These are phyloP conservation scores for Limnanthes douglasii DNA, from an alignment of 345 rosid genomes.

Conservation along the genomic window DNA sequence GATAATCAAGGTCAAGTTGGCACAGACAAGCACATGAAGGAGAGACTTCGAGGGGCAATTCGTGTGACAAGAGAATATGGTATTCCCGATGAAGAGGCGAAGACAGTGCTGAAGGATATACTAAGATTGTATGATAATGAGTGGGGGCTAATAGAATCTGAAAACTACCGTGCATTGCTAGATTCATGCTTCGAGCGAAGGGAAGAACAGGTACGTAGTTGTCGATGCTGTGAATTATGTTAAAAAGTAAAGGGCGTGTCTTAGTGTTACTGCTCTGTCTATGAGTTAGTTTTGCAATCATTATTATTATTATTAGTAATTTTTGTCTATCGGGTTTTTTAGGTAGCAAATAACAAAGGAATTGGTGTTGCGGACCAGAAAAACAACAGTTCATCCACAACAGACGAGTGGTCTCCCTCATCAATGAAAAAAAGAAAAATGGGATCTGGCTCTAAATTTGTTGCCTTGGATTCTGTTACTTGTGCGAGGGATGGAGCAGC, in stretches of 20 bases:
- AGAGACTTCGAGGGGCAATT: constrained; percentile 25
- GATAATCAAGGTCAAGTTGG: no score
- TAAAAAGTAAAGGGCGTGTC: neutral
- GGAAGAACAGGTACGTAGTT: constrained; percentile 17
- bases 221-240: no score
- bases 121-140: constrained; percentile 19
- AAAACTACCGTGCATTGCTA: constrained; percentile 32
- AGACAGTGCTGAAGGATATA: constrained; percentile 27
- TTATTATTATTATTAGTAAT: neutral
- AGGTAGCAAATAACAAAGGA: constrained; percentile 9
- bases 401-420: constrained; percentile 3
- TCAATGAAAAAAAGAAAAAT: neutral
- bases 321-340: neutral
- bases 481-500: constrained; percentile 2
- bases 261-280: neutral
- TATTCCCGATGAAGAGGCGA: constrained; percentile 27
- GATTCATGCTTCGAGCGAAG: constrained; percentile 41
- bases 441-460: neutral
- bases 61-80: constrained; percentile 26
- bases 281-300: neutral
- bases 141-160: constrained; percentile 50
- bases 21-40: constrained; percentile 4
- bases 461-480: no score
- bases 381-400: constrained; percentile 16
- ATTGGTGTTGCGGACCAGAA: neutral